Percentiles rank a stretch among this genome's conserved stretches.
Evolutionary conservation across 768 basidiomycete species (phyloP).

Genomic region (Kwoniella sp.): DNA sequence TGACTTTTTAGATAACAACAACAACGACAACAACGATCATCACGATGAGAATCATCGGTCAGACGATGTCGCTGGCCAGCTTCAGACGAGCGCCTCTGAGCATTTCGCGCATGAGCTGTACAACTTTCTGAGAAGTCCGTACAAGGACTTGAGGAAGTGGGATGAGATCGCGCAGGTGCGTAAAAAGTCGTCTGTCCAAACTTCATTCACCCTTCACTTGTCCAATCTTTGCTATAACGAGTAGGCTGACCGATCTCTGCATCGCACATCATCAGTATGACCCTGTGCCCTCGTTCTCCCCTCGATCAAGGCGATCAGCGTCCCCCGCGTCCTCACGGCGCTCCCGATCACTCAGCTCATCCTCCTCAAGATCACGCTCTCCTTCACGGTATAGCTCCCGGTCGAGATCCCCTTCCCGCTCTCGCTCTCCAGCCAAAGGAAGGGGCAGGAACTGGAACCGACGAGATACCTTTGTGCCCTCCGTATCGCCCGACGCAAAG

Average conservation of each 20-base stretch:
- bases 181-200: slow-evolving; percentile 8
- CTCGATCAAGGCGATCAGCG: slow-evolving; percentile 1
- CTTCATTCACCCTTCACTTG: no score
- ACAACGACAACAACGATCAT: slow-evolving; percentile 57
- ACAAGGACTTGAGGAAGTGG: slow-evolving; percentile 77
- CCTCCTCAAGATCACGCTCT: neutral
- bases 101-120: slow-evolving; percentile 96
- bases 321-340: slow-evolving; percentile 1
- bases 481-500: slow-evolving; percentile 27
- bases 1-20: slow-evolving; percentile 77
- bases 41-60: slow-evolving; percentile 13
- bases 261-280: slow-evolving; percentile 49
- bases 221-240: neutral
- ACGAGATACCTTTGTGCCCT: slow-evolving; percentile 42
- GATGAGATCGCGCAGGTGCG: slow-evolving; percentile 78
- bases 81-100: slow-evolving; percentile 65
- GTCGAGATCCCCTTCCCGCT: slow-evolving; percentile 9
- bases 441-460: slow-evolving; percentile 25
- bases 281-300: slow-evolving; percentile 22
- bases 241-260: slow-evolving; percentile 10
- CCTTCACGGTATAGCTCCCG: neutral
- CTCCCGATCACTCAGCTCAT: neutral
- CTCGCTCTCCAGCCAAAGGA: slow-evolving; percentile 18
- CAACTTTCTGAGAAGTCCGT: slow-evolving; percentile 84
- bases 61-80: slow-evolving; percentile 12